Conservation (phyloP, 2,329 filamentous ascomycete genomes). For the Colletotrichum falcatum region DNA sequence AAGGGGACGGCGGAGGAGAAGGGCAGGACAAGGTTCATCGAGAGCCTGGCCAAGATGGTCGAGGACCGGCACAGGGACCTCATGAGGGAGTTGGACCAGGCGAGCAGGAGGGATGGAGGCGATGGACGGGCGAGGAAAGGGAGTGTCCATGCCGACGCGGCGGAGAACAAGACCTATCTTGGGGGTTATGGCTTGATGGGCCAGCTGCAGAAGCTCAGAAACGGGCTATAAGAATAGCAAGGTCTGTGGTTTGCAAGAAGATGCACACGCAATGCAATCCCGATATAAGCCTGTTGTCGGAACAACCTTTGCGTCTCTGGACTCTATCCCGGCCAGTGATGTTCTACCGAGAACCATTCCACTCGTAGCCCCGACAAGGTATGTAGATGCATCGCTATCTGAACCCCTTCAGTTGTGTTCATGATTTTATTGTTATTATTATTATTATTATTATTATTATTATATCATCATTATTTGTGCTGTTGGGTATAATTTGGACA, state of each 20-base stretch:
- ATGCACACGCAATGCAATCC: not conserved
- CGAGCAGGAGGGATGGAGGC: constrained; percentile 51
- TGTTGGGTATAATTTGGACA: too few species aligned
- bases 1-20: constrained; percentile 96
- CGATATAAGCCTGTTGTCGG: not conserved
- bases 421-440: too few species aligned
- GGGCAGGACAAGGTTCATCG: constrained; percentile 83
- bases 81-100: constrained; percentile 63
- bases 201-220: constrained; percentile 71
- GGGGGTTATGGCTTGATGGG: constrained; percentile 72
- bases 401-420: not conserved
- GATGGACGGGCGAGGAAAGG: constrained; percentile 51
- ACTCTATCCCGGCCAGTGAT: not conserved
- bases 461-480: too few species aligned
- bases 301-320: too few species aligned
- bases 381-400: not conserved
- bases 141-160: constrained; percentile 47
- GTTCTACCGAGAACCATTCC: not conserved
- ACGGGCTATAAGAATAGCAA: constrained; percentile 56
- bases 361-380: not conserved
- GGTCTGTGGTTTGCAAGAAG: not conserved
- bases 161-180: constrained; percentile 57
- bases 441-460: too few species aligned
- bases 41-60: constrained; percentile 82
- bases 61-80: constrained; percentile 76